phyloP scores from a whole-genome alignment of 192 early-diverging fungal species.

The Glomus cerebriforme region DNA sequence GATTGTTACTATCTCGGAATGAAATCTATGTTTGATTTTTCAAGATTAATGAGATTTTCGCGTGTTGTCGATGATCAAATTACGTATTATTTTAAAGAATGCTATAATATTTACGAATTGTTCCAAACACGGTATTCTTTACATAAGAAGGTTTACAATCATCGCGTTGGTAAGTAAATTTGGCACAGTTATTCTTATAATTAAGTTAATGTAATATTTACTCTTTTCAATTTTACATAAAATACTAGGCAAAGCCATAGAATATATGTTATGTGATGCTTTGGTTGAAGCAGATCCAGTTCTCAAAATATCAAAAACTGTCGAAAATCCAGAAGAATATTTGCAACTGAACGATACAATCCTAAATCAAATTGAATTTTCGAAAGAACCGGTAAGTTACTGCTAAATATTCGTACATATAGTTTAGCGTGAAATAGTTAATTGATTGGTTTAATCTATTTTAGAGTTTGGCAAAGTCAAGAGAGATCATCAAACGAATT shows the following conservation, averaged over 20 bases:
- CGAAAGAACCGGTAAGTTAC: constrained; percentile 34
- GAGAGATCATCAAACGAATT: constrained; percentile 72
- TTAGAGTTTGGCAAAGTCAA: constrained; percentile 63
- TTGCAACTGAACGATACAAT: constrained; percentile 82
- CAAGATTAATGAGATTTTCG: constrained; percentile 74
- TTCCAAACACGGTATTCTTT: constrained; percentile 81
- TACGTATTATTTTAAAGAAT: constrained; percentile 88
- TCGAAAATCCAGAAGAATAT: constrained; percentile 70
- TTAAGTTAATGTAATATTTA: neutral
- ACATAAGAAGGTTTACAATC: constrained; percentile 86
- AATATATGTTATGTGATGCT: constrained; percentile 90
- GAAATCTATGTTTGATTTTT: constrained; percentile 46
- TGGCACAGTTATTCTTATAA: neutral
- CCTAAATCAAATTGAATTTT: constrained; percentile 70
- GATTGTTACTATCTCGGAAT: constrained; percentile 83
- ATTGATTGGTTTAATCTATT: no score
- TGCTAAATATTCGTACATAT: no score
- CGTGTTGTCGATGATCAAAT: constrained; percentile 90
- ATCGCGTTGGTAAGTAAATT: constrained; percentile 68
- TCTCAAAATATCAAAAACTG: constrained; percentile 61
- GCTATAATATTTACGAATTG: constrained; percentile 84
- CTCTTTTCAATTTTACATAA: neutral
- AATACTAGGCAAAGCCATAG: constrained; percentile 61
- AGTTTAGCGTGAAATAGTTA: neutral
- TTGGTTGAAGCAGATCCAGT: constrained; percentile 78